Evolutionary conservation across 495 filamentous ascomycete species (phyloP), one percentile per base, ranked within the genome.

Genomic region (Entonaema liquescens): DNA sequence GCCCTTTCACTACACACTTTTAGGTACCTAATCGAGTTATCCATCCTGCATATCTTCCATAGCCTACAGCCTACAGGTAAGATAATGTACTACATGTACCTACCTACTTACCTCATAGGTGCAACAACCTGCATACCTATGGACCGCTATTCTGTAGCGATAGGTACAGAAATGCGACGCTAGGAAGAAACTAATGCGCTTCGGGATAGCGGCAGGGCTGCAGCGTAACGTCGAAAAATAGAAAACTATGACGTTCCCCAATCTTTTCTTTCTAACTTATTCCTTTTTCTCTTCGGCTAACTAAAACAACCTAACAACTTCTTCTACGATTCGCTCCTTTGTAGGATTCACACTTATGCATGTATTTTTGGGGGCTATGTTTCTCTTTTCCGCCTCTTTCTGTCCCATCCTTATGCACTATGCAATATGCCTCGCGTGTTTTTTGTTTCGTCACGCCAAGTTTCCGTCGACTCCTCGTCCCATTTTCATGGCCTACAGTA

Each of bases 231-330:
- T 60, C 44, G 23, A 65, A 61, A 70, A 70, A 70, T 61, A 65
- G 62, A 70, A 65, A 50, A 62, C 53, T 47, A 66, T 71, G 62
- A 67, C 68, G 62, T 71, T 52, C 52, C 52, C 50, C 53, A 21
- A 21, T 36, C 25, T 28, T 38, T 53, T 29, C 28, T 28, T 55
- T 35, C 2, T 40, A n/a, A n/a, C 38, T 42, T 21, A 9, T 12
- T 44, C 21, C 38, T 13, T 36, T 44, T 59, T 29, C 29, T 5
- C 25, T 59, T 31, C 15, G 29, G 29, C 29, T 31, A 7, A 3
- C 29, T 31, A 3, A 31, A 31, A 3, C 31, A 33, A 33, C 31
- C 31, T 33, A 33, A 33, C 31, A 33, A 33, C 31, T n/a, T n/a
- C 31, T 7, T 33, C 31, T 6, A 33, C 31, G 31, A 33, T 31